phyloP scores from a whole-genome alignment of 1,139 yeast genomes.

The Candida gigantensis region DNA sequence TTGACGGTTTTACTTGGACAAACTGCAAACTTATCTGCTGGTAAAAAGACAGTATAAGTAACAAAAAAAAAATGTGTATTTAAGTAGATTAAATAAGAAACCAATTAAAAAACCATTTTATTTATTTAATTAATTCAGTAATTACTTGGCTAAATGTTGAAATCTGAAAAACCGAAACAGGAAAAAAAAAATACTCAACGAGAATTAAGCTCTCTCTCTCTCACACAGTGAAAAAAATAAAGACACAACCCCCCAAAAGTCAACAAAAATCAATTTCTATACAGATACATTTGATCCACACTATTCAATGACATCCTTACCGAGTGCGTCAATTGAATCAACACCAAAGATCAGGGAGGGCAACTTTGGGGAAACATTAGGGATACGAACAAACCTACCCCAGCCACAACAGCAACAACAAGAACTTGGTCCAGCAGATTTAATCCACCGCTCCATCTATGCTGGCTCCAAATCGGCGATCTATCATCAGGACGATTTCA shows the following conservation, averaged over 20 bases:
- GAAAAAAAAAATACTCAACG: neutral
- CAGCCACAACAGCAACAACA: slow-evolving; percentile 14
- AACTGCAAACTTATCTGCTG: no score
- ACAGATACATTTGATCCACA: no score
- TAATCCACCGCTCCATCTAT: slow-evolving; percentile 42
- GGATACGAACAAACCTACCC: slow-evolving; percentile 21
- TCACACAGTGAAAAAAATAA: no score
- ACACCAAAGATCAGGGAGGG: slow-evolving; percentile 29
- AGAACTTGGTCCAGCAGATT: slow-evolving; percentile 38
- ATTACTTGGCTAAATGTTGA: no score
- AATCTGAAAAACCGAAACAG: slow-evolving; percentile 1
- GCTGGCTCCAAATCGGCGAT: slow-evolving; percentile 33
- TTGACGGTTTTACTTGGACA: slow-evolving; percentile 19
- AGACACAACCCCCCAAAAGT: no score
- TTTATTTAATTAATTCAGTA: no score
- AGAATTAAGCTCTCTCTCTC: no score
- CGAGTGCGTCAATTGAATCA: slow-evolving; percentile 2
- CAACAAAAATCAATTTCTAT: no score
- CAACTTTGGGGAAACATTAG: slow-evolving; percentile 31
- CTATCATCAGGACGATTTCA: slow-evolving; percentile 33
- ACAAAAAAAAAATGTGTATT: neutral
- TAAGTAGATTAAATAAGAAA: neutral
- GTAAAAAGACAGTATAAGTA: neutral
- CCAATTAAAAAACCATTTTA: neutral
- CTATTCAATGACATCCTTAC: neutral